phyloP scores from a whole-genome alignment of 176 grass and related monocot genomes.

The Avena eriantha region DNA sequence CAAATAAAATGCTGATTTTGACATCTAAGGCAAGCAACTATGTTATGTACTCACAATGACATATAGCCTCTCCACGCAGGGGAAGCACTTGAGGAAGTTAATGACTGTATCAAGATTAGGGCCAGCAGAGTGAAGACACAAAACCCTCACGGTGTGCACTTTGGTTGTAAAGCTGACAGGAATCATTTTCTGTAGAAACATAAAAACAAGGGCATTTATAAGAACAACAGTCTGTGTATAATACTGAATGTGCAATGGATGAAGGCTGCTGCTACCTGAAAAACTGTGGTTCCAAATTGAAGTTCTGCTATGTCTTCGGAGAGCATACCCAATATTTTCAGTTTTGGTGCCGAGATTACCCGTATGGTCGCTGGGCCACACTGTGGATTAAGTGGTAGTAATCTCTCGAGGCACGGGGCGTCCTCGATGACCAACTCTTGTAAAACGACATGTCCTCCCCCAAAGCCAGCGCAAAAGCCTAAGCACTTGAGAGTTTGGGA shows the following conservation, averaged over 20 bases:
- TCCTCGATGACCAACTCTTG: background rate
- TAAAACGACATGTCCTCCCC: background rate
- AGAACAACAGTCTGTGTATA: background rate
- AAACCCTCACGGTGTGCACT: constrained; percentile 1
- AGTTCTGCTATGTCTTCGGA: background rate
- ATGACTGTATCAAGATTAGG: background rate
- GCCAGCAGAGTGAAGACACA: background rate
- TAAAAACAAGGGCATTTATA: background rate
- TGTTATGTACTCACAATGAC: no score
- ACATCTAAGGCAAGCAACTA: no score
- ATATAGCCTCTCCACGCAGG: no score
- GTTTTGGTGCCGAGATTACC: background rate
- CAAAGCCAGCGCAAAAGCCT: background rate
- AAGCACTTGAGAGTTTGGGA: background rate
- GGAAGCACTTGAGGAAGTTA: constrained; percentile 7
- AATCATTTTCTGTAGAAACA: background rate
- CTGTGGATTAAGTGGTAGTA: background rate
- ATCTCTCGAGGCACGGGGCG: background rate
- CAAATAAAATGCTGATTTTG: no score
- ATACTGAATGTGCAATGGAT: background rate
- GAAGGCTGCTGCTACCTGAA: background rate
- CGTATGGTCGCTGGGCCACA: background rate
- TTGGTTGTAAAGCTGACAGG: background rate
- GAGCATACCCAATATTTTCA: background rate
- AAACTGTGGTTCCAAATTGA: background rate